A percentile compares a stretch with the other conserved stretches of the same genome.
Conservation (phyloP, 2,329 filamentous ascomycete genomes). For the Diaporthe velutina region DNA sequence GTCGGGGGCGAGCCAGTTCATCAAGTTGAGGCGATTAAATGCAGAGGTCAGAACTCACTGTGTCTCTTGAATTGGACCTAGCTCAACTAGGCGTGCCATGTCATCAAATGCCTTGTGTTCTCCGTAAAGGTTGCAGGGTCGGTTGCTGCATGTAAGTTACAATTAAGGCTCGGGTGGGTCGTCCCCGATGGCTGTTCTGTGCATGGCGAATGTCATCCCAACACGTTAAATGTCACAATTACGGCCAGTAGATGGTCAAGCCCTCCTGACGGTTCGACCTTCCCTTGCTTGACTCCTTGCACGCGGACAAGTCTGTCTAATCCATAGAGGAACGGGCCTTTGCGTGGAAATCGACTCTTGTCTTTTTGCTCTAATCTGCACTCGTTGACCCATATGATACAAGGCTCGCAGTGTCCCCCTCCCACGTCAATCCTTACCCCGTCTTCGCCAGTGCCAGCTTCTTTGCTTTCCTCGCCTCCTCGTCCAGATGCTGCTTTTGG, state of each 20-base stretch:
- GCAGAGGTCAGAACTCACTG: conserved; percentile 7
- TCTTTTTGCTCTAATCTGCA: conserved; percentile 15
- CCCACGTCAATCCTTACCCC: conserved; percentile 34
- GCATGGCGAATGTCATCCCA: too few species aligned
- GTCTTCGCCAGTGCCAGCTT: conserved; percentile 58
- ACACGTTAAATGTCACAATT: background rate
- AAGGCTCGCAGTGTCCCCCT: background rate
- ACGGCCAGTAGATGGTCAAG: background rate
- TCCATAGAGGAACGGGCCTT: background rate
- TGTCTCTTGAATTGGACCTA: background rate
- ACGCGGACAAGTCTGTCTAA: background rate
- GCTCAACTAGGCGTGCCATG: conserved; percentile 8
- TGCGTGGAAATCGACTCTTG: background rate
- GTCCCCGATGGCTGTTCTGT: background rate
- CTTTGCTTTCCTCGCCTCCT: conserved; percentile 67
- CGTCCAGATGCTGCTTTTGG: conserved; percentile 64
- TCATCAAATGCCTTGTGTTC: background rate
- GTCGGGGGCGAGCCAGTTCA: conserved; percentile 3
- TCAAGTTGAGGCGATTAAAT: conserved; percentile 8
- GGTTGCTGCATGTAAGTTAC: background rate
- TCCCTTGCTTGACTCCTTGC: background rate
- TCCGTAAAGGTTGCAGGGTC: background rate
- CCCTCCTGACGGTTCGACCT: too few species aligned
- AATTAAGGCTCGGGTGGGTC: background rate
- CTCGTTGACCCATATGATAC: conserved; percentile 22